These are phyloP conservation scores for Leccinum holopus DNA, from an alignment of 1,284 basidiomycete genomes.

Conservation along the genomic window DNA sequence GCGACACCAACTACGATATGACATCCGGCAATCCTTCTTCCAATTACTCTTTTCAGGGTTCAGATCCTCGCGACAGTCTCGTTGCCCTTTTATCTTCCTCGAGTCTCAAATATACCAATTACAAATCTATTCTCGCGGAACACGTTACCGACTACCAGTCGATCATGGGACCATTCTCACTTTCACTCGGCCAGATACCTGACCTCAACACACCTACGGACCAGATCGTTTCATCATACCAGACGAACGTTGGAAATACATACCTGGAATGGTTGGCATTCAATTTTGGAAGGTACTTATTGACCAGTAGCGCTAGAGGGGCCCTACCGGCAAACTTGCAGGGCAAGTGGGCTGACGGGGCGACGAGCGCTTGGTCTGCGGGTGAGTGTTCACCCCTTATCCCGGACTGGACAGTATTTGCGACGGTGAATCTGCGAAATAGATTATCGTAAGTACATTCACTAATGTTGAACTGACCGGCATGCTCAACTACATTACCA, in stretches of 20 bases:
- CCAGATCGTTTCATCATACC: constrained; percentile 51
- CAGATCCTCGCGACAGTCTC: constrained; percentile 55
- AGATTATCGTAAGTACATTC: constrained; percentile 58
- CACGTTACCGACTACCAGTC: constrained; percentile 54
- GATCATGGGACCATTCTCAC: constrained; percentile 48
- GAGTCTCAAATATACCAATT: constrained; percentile 32
- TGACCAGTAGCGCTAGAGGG: constrained; percentile 61
- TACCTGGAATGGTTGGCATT: constrained; percentile 74
- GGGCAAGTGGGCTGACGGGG: constrained; percentile 65
- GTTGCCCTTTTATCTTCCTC: constrained; percentile 40
- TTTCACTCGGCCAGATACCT: constrained; percentile 58
- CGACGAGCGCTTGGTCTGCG: constrained; percentile 56
- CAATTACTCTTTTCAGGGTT: constrained; percentile 60
- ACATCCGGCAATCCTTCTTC: constrained; percentile 55
- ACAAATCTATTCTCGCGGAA: constrained; percentile 38
- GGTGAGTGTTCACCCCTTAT: constrained; percentile 42
- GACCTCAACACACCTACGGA: constrained; percentile 58
- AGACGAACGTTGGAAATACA: constrained; percentile 53
- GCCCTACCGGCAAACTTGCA: constrained; percentile 68
- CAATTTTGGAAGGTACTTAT: constrained; percentile 69
- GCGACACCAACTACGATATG: constrained; percentile 66
- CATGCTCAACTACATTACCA: constrained; percentile 25
- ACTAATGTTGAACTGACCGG: background rate
- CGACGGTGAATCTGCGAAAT: background rate
- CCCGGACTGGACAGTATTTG: background rate